Evolutionary conservation across 495 filamentous ascomycete species (phyloP).

Genomic region (Baudoinia panamericana): DNA sequence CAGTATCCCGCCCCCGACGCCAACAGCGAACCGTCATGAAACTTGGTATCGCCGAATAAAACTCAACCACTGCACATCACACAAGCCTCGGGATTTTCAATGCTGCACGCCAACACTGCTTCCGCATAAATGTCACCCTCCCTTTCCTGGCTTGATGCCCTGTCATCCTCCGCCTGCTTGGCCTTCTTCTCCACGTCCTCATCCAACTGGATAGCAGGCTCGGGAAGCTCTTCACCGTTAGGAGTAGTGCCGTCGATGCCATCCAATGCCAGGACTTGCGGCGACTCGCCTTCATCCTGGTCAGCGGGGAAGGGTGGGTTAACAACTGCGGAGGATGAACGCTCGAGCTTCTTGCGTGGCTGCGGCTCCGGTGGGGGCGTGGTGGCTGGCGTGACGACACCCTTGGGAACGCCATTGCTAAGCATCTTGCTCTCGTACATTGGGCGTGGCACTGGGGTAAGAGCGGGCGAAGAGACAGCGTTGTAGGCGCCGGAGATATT

Average conservation of each 20-base stretch:
- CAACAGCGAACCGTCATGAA: no score
- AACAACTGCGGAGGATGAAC: conserved; percentile 22
- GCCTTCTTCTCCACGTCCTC: conserved; percentile 33
- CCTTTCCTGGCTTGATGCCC: conserved; percentile 50
- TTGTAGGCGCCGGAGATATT: conserved; percentile 34
- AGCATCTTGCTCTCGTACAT: conserved; percentile 43
- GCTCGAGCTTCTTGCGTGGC: conserved; percentile 26
- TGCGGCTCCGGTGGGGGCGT: conserved; percentile 43
- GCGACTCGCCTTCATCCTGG: conserved; percentile 55
- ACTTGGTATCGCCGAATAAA: no score
- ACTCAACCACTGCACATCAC: conserved; percentile 69
- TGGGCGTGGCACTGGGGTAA: conserved; percentile 45
- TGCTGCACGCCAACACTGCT: conserved; percentile 77
- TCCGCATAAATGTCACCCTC: conserved; percentile 90
- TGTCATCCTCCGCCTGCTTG: conserved; percentile 50
- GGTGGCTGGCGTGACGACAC: conserved; percentile 47
- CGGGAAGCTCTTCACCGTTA: conserved; percentile 43
- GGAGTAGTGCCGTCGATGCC: conserved; percentile 36
- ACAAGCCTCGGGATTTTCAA: conserved; percentile 81
- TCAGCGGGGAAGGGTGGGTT: conserved; percentile 52
- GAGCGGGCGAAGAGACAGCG: conserved; percentile 25
- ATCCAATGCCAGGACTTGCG: conserved; percentile 59
- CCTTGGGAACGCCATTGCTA: conserved; percentile 34
- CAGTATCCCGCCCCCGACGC: no score
- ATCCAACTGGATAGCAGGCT: conserved; percentile 32